Percentiles rank a stretch among this genome's conserved stretches.
Evolutionary conservation across 306 rosid species (phyloP).

Genomic region (Vigna unguiculata): DNA sequence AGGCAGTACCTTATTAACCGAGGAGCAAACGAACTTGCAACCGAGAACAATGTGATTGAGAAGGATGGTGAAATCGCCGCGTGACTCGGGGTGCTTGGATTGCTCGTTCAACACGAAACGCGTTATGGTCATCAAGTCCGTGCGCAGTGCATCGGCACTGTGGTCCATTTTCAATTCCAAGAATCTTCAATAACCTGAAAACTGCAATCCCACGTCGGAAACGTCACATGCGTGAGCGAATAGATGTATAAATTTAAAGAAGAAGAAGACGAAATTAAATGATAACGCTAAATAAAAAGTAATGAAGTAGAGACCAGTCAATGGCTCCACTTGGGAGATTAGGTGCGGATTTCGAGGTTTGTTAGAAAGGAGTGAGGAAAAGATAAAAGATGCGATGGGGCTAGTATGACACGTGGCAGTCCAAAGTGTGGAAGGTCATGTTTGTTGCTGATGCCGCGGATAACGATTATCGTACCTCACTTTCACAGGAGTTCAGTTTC

Average conservation of each 20-base stretch:
- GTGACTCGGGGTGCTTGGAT: slow-evolving; percentile 82
- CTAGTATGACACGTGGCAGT: too few relatives aligned
- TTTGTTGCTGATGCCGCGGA: too few relatives aligned
- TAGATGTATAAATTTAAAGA: neutral
- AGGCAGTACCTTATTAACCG: slow-evolving; percentile 69
- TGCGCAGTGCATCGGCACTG: slow-evolving; percentile 82
- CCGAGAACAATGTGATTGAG: slow-evolving; percentile 97
- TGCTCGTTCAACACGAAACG: slow-evolving; percentile 92
- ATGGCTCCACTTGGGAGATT: too few relatives aligned
- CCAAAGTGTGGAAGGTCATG: too few relatives aligned
- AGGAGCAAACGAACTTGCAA: slow-evolving; percentile 93
- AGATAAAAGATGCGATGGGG: neutral
- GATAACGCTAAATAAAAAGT: neutral
- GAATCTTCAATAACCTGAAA: neutral
- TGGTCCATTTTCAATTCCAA: slow-evolving; percentile 67
- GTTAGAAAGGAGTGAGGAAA: neutral
- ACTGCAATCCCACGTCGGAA: neutral
- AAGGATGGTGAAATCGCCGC: slow-evolving; percentile 94
- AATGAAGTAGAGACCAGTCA: neutral
- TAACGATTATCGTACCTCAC: too few relatives aligned
- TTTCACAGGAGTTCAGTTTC: too few relatives aligned
- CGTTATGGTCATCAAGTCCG: slow-evolving; percentile 96
- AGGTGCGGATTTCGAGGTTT: too few relatives aligned
- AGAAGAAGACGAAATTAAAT: neutral
- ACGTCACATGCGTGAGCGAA: too few relatives aligned